Base-by-base conservation (phyloP, 768 basidiomycete species). In the Tubosaeta sp. region DNA sequence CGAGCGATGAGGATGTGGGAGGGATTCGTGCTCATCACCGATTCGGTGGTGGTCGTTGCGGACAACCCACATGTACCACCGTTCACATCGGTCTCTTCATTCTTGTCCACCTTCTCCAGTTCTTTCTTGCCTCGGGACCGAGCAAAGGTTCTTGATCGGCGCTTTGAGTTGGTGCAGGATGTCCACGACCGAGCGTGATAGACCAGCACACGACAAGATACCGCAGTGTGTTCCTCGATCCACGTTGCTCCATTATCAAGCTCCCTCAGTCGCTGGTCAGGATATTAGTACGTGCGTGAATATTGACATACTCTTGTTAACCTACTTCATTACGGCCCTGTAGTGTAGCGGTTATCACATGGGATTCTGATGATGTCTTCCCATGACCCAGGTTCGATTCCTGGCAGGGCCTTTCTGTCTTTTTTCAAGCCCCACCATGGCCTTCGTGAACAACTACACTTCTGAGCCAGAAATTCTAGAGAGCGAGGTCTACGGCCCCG, bases 1-100 rank as follows among this genome's bases (percentile, higher is more conserved):
- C 90, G 83, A 9, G 90, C 90, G 55, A 93, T 92, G 63, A 93
- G 86, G 56, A 91, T 87, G 64, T 91, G 89, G 8, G 90, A 85
- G 1, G 90, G 90, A 64, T 92, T 86, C 54, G 64, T 64, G 46
- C 61, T 66, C 38, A 64, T 44, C 53, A 40, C 30, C 10, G 13
- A 42, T 25, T 42, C 14, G 7, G 25, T 22, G 38, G 40, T 39
- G 29, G 27, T 6, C 12, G 46, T 36, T 22, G 31, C 6, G 12
- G 38, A 21, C 29, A 10, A 32, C 38, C 9, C 9, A 6, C 30
- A 18, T 14, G 30, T 24, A 18, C 25, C 4, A 31, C 31, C 34
- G 18, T 44, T 46, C 44, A 31, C 32, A 19, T 44, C 44, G 36
- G 34, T 44, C 12, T 40, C 48, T 22, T 41, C 27, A 9, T 27